phyloP scores from a whole-genome alignment of 352 stramenopile genomes.

The Phytophthora uliginosa region DNA sequence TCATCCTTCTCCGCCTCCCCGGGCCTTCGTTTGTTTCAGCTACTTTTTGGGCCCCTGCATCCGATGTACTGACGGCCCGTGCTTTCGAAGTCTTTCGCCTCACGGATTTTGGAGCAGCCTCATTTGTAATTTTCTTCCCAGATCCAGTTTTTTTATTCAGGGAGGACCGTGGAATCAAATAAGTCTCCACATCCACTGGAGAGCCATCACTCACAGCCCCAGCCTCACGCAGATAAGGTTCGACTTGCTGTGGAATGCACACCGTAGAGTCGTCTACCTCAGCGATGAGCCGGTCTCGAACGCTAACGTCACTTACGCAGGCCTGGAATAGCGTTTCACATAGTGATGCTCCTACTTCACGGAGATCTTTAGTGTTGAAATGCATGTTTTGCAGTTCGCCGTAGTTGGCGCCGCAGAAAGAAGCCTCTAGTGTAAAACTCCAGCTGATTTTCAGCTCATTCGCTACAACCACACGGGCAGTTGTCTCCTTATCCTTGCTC shows the following conservation, averaged over 20 bases:
- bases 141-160: conserved; percentile 30
- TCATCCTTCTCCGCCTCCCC: conserved; percentile 26
- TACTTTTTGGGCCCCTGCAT: conserved; percentile 24
- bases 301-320: conserved; percentile 42
- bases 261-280: conserved; percentile 48
- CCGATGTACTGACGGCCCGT: conserved; percentile 18
- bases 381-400: conserved; percentile 68
- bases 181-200: conserved; percentile 18
- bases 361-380: conserved; percentile 73
- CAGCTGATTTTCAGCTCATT: conserved; percentile 82
- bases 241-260: conserved; percentile 43
- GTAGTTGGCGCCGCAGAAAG: conserved; percentile 87
- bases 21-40: conserved; percentile 22
- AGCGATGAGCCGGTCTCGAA: conserved; percentile 42
- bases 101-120: conserved; percentile 21
- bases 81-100: conserved; percentile 30
- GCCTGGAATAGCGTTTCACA: conserved; percentile 63
- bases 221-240: conserved; percentile 50
- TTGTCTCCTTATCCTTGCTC: conserved; percentile 82
- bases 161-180: conserved; percentile 19
- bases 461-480: conserved; percentile 83
- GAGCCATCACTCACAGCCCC: conserved; percentile 26
- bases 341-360: conserved; percentile 54
- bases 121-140: conserved; percentile 26
- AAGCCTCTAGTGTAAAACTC: conserved; percentile 91